A percentile compares a stretch with the other conserved stretches of the same genome.
These are phyloP conservation scores for Xylaria acuta DNA, from an alignment of 495 filamentous ascomycete species.

Conservation along the genomic window DNA sequence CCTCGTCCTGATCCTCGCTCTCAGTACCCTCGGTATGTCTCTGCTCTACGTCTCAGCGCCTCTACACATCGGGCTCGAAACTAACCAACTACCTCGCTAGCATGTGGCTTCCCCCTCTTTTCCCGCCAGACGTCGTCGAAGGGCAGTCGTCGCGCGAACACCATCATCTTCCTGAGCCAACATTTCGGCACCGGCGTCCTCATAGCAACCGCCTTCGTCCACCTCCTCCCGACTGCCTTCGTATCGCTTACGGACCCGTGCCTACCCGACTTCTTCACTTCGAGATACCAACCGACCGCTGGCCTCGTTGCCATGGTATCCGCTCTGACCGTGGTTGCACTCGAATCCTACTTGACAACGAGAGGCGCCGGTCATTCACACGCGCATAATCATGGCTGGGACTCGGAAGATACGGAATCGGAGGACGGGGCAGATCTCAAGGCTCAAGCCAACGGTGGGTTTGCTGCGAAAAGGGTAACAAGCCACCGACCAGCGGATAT, in stretches of 20 bases:
- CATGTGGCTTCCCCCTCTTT: slow-evolving; percentile 66
- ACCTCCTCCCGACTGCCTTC: slow-evolving; percentile 83
- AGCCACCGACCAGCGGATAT: slow-evolving; percentile 49
- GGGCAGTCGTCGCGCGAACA: slow-evolving; percentile 47
- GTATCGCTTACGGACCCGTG: slow-evolving; percentile 80
- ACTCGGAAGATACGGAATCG: slow-evolving; percentile 45
- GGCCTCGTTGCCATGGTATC: slow-evolving; percentile 80
- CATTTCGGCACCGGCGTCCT: slow-evolving; percentile 89
- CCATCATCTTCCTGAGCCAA: slow-evolving; percentile 73
- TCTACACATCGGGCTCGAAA: background rate
- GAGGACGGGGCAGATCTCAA: slow-evolving; percentile 33
- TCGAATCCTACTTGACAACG: slow-evolving; percentile 78
- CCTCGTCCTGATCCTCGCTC: slow-evolving; percentile 72
- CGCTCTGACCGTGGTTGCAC: slow-evolving; percentile 72
- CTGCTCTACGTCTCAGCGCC: background rate
- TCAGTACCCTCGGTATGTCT: slow-evolving; percentile 73
- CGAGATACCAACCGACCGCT: slow-evolving; percentile 75
- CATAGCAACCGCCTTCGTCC: slow-evolving; percentile 89
- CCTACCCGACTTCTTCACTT: slow-evolving; percentile 75
- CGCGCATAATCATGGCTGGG: slow-evolving; percentile 43
- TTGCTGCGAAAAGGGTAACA: slow-evolving; percentile 34
- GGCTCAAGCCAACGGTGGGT: slow-evolving; percentile 27
- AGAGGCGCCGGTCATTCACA: slow-evolving; percentile 61
- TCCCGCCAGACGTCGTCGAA: slow-evolving; percentile 53
- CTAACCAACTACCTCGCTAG: slow-evolving; percentile 40